Base-by-base conservation (phyloP, 169 alveolate species). In the Plasmodium gonderi region DNA sequence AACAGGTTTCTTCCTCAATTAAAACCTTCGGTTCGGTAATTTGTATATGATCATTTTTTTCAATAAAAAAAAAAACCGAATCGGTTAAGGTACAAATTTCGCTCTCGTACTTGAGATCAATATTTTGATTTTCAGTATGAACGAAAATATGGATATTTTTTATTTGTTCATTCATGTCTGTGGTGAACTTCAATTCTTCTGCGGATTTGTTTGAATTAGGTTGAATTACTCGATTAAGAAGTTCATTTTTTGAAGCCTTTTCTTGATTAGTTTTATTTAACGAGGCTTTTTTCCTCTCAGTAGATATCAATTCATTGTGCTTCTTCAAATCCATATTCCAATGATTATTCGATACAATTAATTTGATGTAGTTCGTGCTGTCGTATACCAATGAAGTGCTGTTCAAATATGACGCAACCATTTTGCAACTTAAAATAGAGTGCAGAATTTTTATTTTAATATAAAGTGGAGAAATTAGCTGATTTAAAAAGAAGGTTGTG, bases 371-470 rank as follows among this genome's bases (percentile, higher is more conserved):
- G 54, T 83, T 83, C 12, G 29, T 49, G 45, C 77, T 83, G 44
- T 83, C 49, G n/a, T 72, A 83, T n/a, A 83, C 79, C 64, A 87
- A 76, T 11, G 89, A 87, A 2, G 93, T 51, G 64, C 67, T 54
- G 29, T 87, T 87, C 47, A 87, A 42, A 87, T 36, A 75, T 6
- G 87, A 75, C 4, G 93, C 72, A 36, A 23, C 36, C 23, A 87
- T 20, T 11, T 74, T 60, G 45, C 93, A 87, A 38, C 68, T 75
- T 23, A 87, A 76, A 38, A 87, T 67, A 0, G 93, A 75, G 23
- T 87, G 38, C 33, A 87, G 33, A 0, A 82, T 87, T 87, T 87
- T 76, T 75, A 87, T 75, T 60, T 74, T 87, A 75, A 87, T 54
- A 65, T 87, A 87, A 38, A 87, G 65, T 8, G 93, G 89, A 38